These are phyloP conservation scores for Pelargonium citronellum DNA, from an alignment of 441 rosid genomes.

Conservation along the genomic window DNA sequence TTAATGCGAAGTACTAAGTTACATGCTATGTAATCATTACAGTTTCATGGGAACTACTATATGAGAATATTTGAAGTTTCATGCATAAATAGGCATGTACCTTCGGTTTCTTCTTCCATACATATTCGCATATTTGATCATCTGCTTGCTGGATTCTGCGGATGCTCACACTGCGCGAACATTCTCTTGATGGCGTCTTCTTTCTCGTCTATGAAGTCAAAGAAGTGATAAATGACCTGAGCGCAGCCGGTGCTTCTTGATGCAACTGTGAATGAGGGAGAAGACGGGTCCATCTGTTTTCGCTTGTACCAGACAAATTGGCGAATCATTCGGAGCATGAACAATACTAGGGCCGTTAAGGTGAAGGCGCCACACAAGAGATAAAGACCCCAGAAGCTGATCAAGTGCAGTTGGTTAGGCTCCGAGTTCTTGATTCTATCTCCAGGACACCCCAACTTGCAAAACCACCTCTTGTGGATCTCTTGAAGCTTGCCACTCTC, in stretches of 20 bases:
- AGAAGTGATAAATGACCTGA: constrained; percentile 41
- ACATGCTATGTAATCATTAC: no score
- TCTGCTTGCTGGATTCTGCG: constrained; percentile 26
- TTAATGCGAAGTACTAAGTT: no score
- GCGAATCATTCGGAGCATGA: constrained; percentile 41
- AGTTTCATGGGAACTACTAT: no score
- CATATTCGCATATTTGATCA: background rate
- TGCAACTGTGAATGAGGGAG: constrained; percentile 25
- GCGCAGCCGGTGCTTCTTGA: constrained; percentile 27
- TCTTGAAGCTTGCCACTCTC: constrained; percentile 61
- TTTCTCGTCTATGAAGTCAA: constrained; percentile 68
- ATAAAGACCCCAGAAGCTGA: constrained; percentile 81
- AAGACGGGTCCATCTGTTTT: constrained; percentile 26
- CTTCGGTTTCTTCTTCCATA: no score
- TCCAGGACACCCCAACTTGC: constrained; percentile 44
- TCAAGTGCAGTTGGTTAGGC: constrained; percentile 55
- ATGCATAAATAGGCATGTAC: no score
- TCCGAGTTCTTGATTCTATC: constrained; percentile 26
- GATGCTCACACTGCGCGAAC: constrained; percentile 34
- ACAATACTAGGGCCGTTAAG: constrained; percentile 42
- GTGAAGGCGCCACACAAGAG: constrained; percentile 48
- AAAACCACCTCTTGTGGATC: constrained; percentile 61
- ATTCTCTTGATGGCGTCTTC: constrained; percentile 74
- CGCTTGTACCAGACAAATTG: constrained; percentile 50
- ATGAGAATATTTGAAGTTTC: no score